phyloP scores from a whole-genome alignment of 1,284 basidiomycete genomes.

The Pyrrhoderma lamaoense region DNA sequence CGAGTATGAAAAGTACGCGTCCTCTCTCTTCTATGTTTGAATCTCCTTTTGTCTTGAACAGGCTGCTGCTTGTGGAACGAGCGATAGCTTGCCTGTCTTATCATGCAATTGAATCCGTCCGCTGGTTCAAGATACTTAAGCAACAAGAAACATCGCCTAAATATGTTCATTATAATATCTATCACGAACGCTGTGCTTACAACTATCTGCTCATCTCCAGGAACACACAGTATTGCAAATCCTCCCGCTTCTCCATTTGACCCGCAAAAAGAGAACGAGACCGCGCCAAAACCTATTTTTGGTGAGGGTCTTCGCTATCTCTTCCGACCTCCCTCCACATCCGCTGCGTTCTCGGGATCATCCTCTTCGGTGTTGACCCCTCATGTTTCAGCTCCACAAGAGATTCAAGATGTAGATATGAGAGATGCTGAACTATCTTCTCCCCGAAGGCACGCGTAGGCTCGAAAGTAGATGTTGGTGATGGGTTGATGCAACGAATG shows the following conservation, averaged over 20 bases:
- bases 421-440: constrained; percentile 16
- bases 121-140: too few species aligned
- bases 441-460: not conserved
- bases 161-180: too few species aligned
- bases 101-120: too few species aligned
- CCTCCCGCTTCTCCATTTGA: constrained; percentile 18
- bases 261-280: constrained; percentile 11
- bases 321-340: constrained; percentile 10
- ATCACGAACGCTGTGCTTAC: too few species aligned
- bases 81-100: too few species aligned
- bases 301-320: constrained; percentile 17
- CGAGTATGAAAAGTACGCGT: constrained; percentile 12
- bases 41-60: not conserved
- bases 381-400: constrained; percentile 2
- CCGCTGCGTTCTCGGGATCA: not conserved
- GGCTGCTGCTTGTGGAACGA: too few species aligned
- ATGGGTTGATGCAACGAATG: not conserved
- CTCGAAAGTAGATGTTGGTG: not conserved
- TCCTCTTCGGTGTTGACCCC: not conserved
- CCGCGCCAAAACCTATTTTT: constrained; percentile 9
- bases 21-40: not conserved
- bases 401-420: constrained; percentile 18
- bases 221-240: constrained; percentile 15
- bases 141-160: too few species aligned
- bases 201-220: not conserved